Percentiles rank a stretch among this genome's conserved stretches.
Evolutionary conservation across 805 yeast species (phyloP).

Genomic region (Kodamaea hsintzibuensis): DNA sequence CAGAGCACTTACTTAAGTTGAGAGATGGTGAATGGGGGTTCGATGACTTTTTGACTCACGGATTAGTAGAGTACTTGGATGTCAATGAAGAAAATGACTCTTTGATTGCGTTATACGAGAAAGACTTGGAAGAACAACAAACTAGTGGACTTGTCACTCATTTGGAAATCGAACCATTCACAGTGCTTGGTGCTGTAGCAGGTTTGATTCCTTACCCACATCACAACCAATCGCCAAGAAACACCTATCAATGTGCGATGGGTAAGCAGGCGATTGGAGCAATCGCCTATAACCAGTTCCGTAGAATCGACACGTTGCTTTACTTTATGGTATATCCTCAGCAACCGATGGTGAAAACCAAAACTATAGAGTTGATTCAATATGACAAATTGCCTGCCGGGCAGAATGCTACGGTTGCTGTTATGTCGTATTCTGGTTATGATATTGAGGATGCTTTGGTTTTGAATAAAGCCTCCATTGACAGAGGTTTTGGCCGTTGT

Average conservation of each 20-base stretch:
- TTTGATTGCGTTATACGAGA: slow-evolving; percentile 53
- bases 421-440: slow-evolving; percentile 98
- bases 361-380: slow-evolving; percentile 91
- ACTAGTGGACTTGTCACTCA: slow-evolving; percentile 58
- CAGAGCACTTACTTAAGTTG: slow-evolving; percentile 64
- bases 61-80: slow-evolving; percentile 92
- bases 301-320: slow-evolving; percentile 89
- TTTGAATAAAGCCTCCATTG: slow-evolving; percentile 87
- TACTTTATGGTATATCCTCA: slow-evolving; percentile 98
- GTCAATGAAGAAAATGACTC: slow-evolving; percentile 48
- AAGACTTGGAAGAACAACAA: slow-evolving; percentile 44
- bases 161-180: slow-evolving; percentile 93
- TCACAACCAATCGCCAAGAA: slow-evolving; percentile 90
- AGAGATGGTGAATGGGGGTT: slow-evolving; percentile 75
- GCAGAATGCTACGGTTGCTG: slow-evolving; percentile 98
- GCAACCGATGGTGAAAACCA: slow-evolving; percentile 98
- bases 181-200: slow-evolving; percentile 89
- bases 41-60: slow-evolving; percentile 83
- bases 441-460: slow-evolving; percentile 99
- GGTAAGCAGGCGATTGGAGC: slow-evolving; percentile 99
- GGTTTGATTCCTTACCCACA: slow-evolving; percentile 92
- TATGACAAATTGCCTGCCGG: slow-evolving; percentile 98
- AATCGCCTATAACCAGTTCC: slow-evolving; percentile 93
- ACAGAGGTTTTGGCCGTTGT: slow-evolving; percentile 97
- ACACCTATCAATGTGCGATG: slow-evolving; percentile 94